phyloP scores from a whole-genome alignment of 2,329 filamentous ascomycete genomes.

The Colletotrichum sp. region DNA sequence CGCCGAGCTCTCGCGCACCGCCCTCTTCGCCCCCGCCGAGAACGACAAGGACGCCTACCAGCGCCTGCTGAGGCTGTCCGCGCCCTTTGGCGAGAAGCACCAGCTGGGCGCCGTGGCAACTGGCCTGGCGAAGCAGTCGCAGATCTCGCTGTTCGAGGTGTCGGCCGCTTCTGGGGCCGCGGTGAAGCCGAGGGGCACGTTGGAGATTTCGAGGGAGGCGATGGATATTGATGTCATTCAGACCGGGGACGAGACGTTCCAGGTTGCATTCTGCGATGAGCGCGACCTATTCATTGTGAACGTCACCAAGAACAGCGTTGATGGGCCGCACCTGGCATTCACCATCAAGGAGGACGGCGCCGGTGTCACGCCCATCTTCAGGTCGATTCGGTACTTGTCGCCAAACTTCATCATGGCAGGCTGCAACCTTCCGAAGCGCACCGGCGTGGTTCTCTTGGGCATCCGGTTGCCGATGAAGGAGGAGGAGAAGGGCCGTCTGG shows the following conservation, averaged over 20 bases:
- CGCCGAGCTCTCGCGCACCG: slow-evolving; percentile 54
- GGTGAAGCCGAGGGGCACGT: slow-evolving; percentile 50
- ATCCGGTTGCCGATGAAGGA: slow-evolving; percentile 51
- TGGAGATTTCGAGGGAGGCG: slow-evolving; percentile 61
- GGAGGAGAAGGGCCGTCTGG: slow-evolving; percentile 48
- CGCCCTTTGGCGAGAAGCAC: slow-evolving; percentile 40
- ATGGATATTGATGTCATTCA: slow-evolving; percentile 75
- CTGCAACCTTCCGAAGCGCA: slow-evolving; percentile 62
- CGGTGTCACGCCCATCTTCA: slow-evolving; percentile 54
- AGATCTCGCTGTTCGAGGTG: slow-evolving; percentile 82
- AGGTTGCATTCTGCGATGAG: slow-evolving; percentile 80
- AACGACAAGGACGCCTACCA: slow-evolving; percentile 62
- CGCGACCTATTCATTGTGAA: slow-evolving; percentile 73
- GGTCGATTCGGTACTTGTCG: slow-evolving; percentile 63
- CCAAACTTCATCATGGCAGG: slow-evolving; percentile 61
- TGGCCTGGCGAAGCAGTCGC: slow-evolving; percentile 74
- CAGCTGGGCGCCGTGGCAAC: slow-evolving; percentile 81
- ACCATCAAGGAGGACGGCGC: slow-evolving; percentile 54
- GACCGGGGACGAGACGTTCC: slow-evolving; percentile 64
- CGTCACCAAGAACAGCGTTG: slow-evolving; percentile 42
- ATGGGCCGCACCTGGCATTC: slow-evolving; percentile 59
- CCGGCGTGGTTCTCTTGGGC: slow-evolving; percentile 61
- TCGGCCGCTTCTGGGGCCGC: slow-evolving; percentile 53
- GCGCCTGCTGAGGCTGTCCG: slow-evolving; percentile 59
- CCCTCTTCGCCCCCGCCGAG: slow-evolving; percentile 55